These are phyloP conservation scores for Nicotiana sylvestris DNA, from an alignment of 257 asterid species.

Conservation along the genomic window DNA sequence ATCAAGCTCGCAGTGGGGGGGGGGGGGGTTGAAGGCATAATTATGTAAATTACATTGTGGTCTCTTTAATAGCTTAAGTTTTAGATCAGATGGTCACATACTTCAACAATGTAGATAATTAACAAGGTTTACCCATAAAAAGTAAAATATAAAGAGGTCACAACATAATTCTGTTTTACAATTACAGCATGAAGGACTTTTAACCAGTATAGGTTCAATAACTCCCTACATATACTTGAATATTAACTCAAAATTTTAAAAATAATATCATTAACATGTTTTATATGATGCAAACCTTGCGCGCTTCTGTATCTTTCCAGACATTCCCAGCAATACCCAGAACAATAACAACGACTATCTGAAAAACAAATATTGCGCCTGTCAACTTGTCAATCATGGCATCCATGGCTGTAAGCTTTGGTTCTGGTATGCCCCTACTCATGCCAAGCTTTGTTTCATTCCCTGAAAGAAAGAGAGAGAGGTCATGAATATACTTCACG, in stretches of 20 bases:
- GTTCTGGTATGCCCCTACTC: constrained; percentile 98
- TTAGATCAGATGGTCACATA: not conserved
- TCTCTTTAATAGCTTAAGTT: not conserved
- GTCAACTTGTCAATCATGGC: constrained; percentile 99
- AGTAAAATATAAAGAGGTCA: not conserved
- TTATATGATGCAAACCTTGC: constrained; percentile 51
- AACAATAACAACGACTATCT: constrained; percentile 93
- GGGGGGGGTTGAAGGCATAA: not conserved
- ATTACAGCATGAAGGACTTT: not conserved
- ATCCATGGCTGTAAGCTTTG: constrained; percentile 97
- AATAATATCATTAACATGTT: constrained; percentile 2
- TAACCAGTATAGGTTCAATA: constrained; percentile 1
- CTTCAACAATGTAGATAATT: not conserved
- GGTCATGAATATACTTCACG: not conserved
- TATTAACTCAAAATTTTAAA: not conserved
- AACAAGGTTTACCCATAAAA: not conserved
- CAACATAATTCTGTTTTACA: not conserved
- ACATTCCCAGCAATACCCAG: constrained; percentile 95
- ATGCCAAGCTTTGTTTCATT: constrained; percentile 98
- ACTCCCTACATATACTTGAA: not conserved
- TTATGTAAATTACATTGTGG: not conserved
- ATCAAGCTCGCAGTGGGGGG: not conserved
- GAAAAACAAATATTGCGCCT: constrained; percentile 95
- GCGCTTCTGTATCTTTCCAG: constrained; percentile 98
- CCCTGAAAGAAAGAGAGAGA: constrained; percentile 39